phyloP scores from a whole-genome alignment of 768 basidiomycete species.

The Boletellus emodensis region DNA sequence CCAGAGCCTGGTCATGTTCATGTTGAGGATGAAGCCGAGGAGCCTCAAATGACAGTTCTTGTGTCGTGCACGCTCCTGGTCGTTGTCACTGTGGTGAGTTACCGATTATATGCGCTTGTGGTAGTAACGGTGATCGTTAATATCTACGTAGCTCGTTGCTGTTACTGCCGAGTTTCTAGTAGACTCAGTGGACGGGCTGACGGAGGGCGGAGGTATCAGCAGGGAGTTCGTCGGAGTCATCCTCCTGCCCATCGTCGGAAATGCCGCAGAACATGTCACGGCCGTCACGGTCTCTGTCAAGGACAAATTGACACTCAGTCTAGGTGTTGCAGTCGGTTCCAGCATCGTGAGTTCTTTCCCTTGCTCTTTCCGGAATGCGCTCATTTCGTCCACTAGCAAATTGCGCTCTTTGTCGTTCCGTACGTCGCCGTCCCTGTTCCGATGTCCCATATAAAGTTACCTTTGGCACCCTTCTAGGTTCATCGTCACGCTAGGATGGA shows the following conservation, averaged over 20 bases:
- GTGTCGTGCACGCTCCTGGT: constrained; percentile 52
- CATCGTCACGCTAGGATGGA: constrained; percentile 78
- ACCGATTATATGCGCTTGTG: background rate
- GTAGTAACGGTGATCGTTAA: background rate
- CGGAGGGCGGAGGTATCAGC: constrained; percentile 49
- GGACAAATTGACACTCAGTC: constrained; percentile 79
- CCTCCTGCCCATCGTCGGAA: constrained; percentile 88
- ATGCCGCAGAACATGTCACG: constrained; percentile 88
- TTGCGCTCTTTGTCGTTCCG: constrained; percentile 66
- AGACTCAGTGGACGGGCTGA: constrained; percentile 75
- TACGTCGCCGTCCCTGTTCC: constrained; percentile 24
- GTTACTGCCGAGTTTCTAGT: constrained; percentile 68
- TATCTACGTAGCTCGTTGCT: constrained; percentile 42
- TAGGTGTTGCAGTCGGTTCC: constrained; percentile 87
- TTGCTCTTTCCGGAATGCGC: background rate
- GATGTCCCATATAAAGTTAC: constrained; percentile 8
- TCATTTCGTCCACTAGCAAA: constrained; percentile 49
- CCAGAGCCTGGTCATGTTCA: constrained; percentile 5
- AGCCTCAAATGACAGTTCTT: constrained; percentile 50
- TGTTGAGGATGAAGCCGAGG: constrained; percentile 34
- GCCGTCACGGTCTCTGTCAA: constrained; percentile 91
- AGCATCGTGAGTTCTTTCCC: constrained; percentile 55
- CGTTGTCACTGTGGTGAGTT: constrained; percentile 57
- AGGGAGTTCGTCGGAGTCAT: constrained; percentile 85
- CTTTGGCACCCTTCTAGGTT: constrained; percentile 39